phyloP scores from a whole-genome alignment of 495 filamentous ascomycete genomes.

The Penicillium ochrochloron region DNA sequence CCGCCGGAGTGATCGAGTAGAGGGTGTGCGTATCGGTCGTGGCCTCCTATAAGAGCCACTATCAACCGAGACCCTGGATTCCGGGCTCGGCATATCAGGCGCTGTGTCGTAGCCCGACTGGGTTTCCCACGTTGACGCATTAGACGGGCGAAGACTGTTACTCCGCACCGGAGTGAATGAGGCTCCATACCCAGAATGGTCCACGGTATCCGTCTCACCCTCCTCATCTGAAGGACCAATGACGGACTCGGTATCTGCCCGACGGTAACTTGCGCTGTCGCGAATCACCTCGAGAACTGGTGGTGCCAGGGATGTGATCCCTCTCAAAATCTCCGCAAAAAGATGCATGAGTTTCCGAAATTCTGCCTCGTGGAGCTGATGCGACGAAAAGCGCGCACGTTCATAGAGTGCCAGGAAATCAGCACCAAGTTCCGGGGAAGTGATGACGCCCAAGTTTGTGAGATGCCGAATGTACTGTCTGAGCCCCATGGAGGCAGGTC shows the following conservation, averaged over 20 bases:
- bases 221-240: conserved; percentile 53
- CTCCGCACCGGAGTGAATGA: conserved; percentile 31
- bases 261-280: conserved; percentile 35
- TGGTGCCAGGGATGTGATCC: conserved; percentile 68
- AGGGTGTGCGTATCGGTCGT: conserved; percentile 36
- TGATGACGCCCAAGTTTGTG: conserved; percentile 66
- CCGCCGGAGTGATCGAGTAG: conserved; percentile 42
- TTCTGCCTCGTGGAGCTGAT: conserved; percentile 62
- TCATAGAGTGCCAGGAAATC: conserved; percentile 82
- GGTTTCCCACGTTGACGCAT: conserved; percentile 40
- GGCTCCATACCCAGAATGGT: conserved; percentile 31
- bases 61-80: conserved; percentile 17
- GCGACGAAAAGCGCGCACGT: conserved; percentile 74
- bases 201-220: conserved; percentile 50
- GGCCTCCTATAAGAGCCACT: conserved; percentile 16
- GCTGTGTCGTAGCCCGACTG: conserved; percentile 40
- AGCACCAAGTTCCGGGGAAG: conserved; percentile 55
- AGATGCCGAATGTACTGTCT: conserved; percentile 79
- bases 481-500: conserved; percentile 74
- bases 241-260: conserved; percentile 42
- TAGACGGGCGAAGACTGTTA: conserved; percentile 38
- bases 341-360: conserved; percentile 84
- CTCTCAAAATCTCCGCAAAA: conserved; percentile 80
- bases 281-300: conserved; percentile 49
- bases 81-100: conserved; percentile 31